Evolutionary conservation across 2,329 filamentous ascomycete species (phyloP), one percentile per base, ranked within the genome.

Genomic region (Colletotrichum sp.): DNA sequence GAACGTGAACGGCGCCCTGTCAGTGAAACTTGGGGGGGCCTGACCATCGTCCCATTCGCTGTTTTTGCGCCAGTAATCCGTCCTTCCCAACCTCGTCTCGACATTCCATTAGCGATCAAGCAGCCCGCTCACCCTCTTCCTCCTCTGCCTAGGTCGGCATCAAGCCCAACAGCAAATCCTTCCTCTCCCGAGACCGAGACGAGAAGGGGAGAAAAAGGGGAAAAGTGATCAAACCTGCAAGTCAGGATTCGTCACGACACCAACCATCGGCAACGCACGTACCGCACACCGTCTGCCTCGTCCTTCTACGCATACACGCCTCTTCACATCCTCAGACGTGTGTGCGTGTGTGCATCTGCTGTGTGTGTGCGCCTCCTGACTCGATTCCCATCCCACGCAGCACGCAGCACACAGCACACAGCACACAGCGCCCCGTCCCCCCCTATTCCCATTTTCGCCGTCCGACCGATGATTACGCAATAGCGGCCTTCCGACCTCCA

Each of bases 401-500:
- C 64, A 32, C 34, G 29, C 32, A 63, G 19, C 44, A 29, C 52
- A n/a, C 59, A 22, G 27, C 64, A 32, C 34, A 34, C 32, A 63
- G 19, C 44, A 29, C 52, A n/a, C 59, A 22, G 27, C 59, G 16
- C 30, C 22, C 30, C 44, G 19, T 52, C 13, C 55, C 55, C 55
- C 55, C 27, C 55, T 29, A 59, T 59, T 59, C 55, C 27, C 55
- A 30, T 59, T 59, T 6, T 39, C 30, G 34, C 64, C 57, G 44
- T 61, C 70, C 75, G 49, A 34, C 75, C 71, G 67, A 77, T 71
- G 75, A 75, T 77, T 71, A 77, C 75, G 71, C 75, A 75, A 75
- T 66, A 71, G 59, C 44, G 44, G 44, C 44, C 30, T 69, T 72
- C 57, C 73, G 55, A 73, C 73, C 62, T 61, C 61, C 15, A 49